Evolutionary conservation across 176 grass and related monocot genomes (phyloP), one percentile per base, ranked within the genome.

Genomic region (Chloris gayana): DNA sequence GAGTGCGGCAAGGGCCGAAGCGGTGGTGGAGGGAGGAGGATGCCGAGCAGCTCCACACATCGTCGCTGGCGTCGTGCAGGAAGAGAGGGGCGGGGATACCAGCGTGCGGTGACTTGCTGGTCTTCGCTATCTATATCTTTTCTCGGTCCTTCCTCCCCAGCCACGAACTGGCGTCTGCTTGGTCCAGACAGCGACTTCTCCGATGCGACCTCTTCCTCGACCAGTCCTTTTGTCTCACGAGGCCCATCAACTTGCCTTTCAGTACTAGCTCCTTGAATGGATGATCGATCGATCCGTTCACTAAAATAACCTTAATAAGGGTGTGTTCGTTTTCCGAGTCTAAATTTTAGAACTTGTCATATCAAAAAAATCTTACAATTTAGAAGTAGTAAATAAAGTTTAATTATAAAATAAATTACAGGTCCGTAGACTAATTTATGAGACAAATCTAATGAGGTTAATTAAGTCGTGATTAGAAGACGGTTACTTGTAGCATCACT

Each of bases 181-280:
- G 60, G 60, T 27, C 75, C 59, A 33, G 76, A 78, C 62, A 34
- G 41, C 41, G 60, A 78, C 39, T 2, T 33, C 19, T 33, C 18
- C 75, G 31, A 0, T 9, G 15, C 9, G 29, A 6, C 59, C 17
- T 19, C 61, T 47, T 34, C 46, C 10, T 9, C 60, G 26, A 49
- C 75, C 39, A 33, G 60, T 79, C 30, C 30, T 50, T 15, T 78
- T 32, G 17, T 37, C n/a, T 30, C 38, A 54, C 15, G 29, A 26
- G 45, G 27, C 33, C 14, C 1, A 4, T 60, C 13, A 1, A 19
- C 49, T 53, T 53, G 24, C 53, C 39, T 41, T 10, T 5, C 0
- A 30, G 10, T 18, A n/a, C n/a, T n/a, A 49, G 18, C 5, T 22
- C 19, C 15, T 53, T 25, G 29, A 72, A n/a, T 53, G 11, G 30